Base-by-base conservation (phyloP, 371 early-diverging fungal species). In the Lichtheimia ornata region DNA sequence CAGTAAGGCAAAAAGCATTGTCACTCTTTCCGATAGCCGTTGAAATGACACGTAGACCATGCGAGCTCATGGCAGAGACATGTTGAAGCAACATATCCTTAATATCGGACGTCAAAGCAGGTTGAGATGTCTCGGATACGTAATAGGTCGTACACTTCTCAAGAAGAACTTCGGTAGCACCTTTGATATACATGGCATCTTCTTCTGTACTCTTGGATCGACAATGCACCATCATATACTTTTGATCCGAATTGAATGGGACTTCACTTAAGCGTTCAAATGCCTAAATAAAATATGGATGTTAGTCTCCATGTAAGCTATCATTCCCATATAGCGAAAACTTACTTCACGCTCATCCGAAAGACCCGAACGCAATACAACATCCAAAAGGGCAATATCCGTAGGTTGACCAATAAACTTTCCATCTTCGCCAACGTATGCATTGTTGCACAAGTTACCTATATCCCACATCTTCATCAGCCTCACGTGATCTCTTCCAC, bases 241-340 rank as follows among this genome's bases (percentile, higher is more conserved):
- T 98, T 53, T 84, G 81, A n/a, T 96, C 96, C 5, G 94, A 91
- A 67, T 84, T 90, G 73, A 98, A 98, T 4, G 98, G 94, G 40
- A 82, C 71, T 77, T 96, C 96, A 0, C 85, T 73, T 12, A 91
- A 60, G 14, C 94, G 83, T 56, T 83, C 79, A 57, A 73, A 84
- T 15, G 63, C 47, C 84, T 84, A 74, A 13, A 25, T n/a, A 27
- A 18, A 13, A 47, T 47, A 47, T 5, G 22, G 22, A 35, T 35
- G 35, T 35, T 47, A 47, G 14, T n/a, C 47, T n/a, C n/a, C 6
- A 4, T 47, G 5, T 47, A 2, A n/a, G 1, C 4, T 7, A 47
- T 17, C 47, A 47, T 17, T 15, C n/a, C 47, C 42, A 3, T 9
- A 28, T 7, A 1, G 4, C 9, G 30, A 30, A 20, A 17, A 62